Conservation (phyloP, 495 filamentous ascomycete species). For the Barbatosphaeria neglecta region DNA sequence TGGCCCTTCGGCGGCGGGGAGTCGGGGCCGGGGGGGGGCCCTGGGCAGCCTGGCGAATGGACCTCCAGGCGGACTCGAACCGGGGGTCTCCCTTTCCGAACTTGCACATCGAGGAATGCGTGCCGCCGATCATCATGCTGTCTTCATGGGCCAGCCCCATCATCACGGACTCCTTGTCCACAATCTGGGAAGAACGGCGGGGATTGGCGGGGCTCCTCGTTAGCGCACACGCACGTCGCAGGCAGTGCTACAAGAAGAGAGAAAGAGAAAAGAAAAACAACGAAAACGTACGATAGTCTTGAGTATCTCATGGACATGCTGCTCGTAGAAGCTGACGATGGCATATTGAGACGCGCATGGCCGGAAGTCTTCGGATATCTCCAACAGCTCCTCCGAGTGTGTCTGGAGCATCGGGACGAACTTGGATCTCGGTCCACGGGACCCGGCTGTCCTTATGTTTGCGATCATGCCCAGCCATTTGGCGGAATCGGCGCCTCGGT, state of each 20-base stretch:
- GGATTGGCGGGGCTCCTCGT: constrained; percentile 2
- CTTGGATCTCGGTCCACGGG: neutral
- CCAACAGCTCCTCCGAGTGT: constrained; percentile 1
- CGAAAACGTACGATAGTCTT: constrained; percentile 2
- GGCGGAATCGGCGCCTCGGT: constrained; percentile 9
- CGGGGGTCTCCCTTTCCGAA: constrained; percentile 1
- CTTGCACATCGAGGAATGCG: constrained; percentile 7
- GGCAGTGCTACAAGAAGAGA: neutral
- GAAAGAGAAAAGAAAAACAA: neutral
- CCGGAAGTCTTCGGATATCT: constrained; percentile 7
- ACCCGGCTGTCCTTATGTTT: constrained; percentile 1
- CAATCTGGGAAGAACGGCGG: constrained; percentile 8
- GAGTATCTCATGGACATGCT: neutral
- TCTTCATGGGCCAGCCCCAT: constrained; percentile 7
- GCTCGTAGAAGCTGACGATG: constrained; percentile 9
- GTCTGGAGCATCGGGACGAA: constrained; percentile 2
- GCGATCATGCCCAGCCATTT: constrained; percentile 2
- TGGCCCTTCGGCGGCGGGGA: neutral
- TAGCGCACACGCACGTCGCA: neutral
- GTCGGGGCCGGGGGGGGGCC: neutral
- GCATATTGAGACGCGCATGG: constrained; percentile 3
- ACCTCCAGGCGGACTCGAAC: constrained; percentile 5
- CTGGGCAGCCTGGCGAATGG: constrained; percentile 9
- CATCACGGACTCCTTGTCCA: constrained; percentile 4
- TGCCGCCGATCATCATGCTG: constrained; percentile 1